Base-by-base conservation (phyloP, 176 grass and related monocot species). In the Aegilops umbellulata region DNA sequence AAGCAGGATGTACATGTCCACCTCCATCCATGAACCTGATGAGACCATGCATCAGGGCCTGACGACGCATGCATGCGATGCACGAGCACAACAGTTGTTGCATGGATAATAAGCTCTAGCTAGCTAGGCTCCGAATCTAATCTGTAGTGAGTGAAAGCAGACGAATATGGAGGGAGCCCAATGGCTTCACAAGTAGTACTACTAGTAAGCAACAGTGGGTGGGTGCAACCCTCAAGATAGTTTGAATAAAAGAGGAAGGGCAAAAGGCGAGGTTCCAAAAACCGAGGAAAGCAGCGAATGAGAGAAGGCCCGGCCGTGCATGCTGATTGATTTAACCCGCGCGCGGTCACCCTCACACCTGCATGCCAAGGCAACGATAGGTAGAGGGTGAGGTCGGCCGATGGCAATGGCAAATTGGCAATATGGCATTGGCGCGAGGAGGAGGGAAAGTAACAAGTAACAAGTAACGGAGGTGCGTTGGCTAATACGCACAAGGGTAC, bases 241-340 rank as follows among this genome's bases (percentile, higher is more conserved):
- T 51, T 53, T 53, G 49, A 26, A 26, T 27, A 26, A n/a, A 55
- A 63, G 27, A n/a, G 15, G 10, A 35, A 62, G 19, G 31, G 46
- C 70, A 51, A 85, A 85, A 44, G 20, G 36, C 69, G 61, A 64
- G 83, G 35, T 51, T 81, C 70, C 83, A 25, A 77, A 26, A 82
- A 62, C 6, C 23, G 27, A 49, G 88, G 88, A 90, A 77, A 42
- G 69, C 83, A 4, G 62, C 78, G 83, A 89, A 89, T 81, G 69
- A 57, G 69, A 57, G 77, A 75, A 41, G 55, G 53, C 30, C 19
- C 34, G 32, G 34, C 34, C 34, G 34, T 78, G 64, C 51, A 22
- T 24, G 36, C 73, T 78, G 74, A 63, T 83, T 71, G 65, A 64
- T 64, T 80, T 29, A 80, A 42, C 15, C 38, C 46, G 74, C 35